Evolutionary conservation across 331 rosid genomes (phyloP).

Genomic region (Quercus lobata): DNA sequence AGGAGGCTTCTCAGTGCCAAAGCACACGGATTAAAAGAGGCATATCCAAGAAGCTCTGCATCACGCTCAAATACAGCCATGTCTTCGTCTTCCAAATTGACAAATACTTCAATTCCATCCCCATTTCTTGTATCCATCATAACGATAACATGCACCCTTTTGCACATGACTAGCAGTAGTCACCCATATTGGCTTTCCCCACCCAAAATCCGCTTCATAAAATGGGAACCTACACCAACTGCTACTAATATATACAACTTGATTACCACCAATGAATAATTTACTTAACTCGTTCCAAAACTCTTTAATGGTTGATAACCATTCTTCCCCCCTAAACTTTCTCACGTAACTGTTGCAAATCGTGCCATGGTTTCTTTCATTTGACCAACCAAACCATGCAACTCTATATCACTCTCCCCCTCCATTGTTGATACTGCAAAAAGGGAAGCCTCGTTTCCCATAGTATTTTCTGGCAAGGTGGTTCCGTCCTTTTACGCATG

Average conservation of each 20-base stretch:
- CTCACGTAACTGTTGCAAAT: background rate
- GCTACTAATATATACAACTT: background rate
- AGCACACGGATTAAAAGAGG: conserved; percentile 13
- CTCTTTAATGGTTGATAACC: background rate
- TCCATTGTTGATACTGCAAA: background rate
- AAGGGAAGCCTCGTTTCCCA: conserved; percentile 14
- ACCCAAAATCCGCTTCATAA: conserved; percentile 48
- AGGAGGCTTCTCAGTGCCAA: too few species aligned
- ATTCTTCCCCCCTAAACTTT: background rate
- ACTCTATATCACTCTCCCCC: background rate
- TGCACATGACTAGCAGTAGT: background rate
- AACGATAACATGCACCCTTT: background rate
- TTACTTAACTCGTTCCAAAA: background rate
- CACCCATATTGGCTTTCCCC: conserved; percentile 43
- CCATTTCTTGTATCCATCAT: conserved; percentile 33
- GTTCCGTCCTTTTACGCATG: conserved; percentile 11
- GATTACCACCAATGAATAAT: background rate
- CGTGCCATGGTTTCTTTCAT: background rate
- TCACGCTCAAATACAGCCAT: conserved; percentile 30
- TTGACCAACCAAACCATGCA: background rate
- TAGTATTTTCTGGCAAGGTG: conserved; percentile 9
- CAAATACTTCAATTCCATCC: conserved; percentile 43
- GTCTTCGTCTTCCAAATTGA: conserved; percentile 22
- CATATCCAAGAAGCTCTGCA: conserved; percentile 22
- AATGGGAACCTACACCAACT: conserved; percentile 26